A percentile compares a stretch with the other conserved stretches of the same genome.
Conservation (phyloP, 2,329 filamentous ascomycete species). For the Sarocladiaceae sp. region DNA sequence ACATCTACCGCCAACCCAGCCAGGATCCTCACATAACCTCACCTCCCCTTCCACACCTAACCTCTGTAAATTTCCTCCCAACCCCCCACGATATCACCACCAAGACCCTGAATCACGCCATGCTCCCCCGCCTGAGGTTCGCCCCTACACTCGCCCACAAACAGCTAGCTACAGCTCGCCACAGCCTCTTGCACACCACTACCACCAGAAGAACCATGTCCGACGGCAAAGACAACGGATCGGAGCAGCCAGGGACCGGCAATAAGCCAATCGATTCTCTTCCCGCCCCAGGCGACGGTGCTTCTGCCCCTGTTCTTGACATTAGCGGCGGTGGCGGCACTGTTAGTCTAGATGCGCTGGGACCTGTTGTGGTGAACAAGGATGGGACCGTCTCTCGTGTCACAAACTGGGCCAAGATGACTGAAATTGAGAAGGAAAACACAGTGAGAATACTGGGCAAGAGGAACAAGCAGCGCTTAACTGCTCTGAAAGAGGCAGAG, state of each 20-base stretch:
- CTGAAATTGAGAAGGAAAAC: conserved; percentile 60
- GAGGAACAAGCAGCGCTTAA: conserved; percentile 62
- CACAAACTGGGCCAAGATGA: conserved; percentile 70
- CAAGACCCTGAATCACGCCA: conserved; percentile 9
- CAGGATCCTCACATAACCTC: background rate
- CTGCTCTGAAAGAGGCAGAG: conserved; percentile 35
- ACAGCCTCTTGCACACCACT: background rate
- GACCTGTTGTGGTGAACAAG: conserved; percentile 69
- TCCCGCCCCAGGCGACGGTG: background rate
- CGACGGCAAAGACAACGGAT: background rate
- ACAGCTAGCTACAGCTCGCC: background rate
- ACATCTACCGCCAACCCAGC: background rate
- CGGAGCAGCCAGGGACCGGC: no score
- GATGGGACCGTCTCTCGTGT: conserved; percentile 70
- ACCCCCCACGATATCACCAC: conserved; percentile 9
- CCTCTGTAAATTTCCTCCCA: background rate
- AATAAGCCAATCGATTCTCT: background rate
- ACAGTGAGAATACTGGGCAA: conserved; percentile 64
- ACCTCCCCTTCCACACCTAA: background rate
- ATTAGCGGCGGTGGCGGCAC: conserved; percentile 25
- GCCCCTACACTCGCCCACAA: background rate
- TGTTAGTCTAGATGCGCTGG: conserved; percentile 63
- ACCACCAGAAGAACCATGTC: conserved; percentile 1
- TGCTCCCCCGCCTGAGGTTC: conserved; percentile 2
- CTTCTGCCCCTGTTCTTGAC: conserved; percentile 23